Percentiles rank a stretch among this genome's conserved stretches.
These are phyloP conservation scores for Angomonas ambiguus DNA, from an alignment of 208 protist species.

Conservation along the genomic window DNA sequence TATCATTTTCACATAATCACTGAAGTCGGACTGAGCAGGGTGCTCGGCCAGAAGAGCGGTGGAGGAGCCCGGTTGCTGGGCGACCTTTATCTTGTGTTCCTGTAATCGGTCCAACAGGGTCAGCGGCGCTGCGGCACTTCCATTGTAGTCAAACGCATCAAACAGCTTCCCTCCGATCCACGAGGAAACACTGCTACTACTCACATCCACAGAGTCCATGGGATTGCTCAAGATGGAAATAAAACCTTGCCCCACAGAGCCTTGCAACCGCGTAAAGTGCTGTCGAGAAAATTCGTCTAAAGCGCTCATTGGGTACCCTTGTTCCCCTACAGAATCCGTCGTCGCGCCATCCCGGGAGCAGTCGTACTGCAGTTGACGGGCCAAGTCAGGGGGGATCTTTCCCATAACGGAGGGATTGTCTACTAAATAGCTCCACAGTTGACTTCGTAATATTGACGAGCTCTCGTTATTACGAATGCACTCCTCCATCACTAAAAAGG, in stretches of 20 bases:
- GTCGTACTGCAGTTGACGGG: conserved; percentile 36
- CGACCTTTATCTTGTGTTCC: conserved; percentile 9
- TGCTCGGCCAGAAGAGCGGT: conserved; percentile 38
- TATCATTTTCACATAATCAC: conserved; percentile 61
- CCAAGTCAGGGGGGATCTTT: conserved; percentile 28
- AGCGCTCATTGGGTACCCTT: conserved; percentile 33
- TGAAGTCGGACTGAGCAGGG: conserved; percentile 41
- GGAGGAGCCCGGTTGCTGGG: conserved; percentile 31
- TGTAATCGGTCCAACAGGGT: conserved; percentile 25
- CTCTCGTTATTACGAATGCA: conserved; percentile 65
- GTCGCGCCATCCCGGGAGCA: conserved; percentile 23
- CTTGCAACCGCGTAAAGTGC: conserved; percentile 64
- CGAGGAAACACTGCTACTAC: conserved; percentile 33
- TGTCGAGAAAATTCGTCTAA: conserved; percentile 63
- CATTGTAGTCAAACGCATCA: conserved; percentile 62
- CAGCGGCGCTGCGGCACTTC: not conserved
- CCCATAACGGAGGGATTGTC: conserved; percentile 20
- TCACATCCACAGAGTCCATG: conserved; percentile 13
- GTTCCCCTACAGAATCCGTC: conserved; percentile 14
- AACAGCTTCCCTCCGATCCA: conserved; percentile 71
- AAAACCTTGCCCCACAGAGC: conserved; percentile 84
- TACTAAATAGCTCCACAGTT: conserved; percentile 61
- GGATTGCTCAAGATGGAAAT: conserved; percentile 90
- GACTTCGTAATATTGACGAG: conserved; percentile 45
- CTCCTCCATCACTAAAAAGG: conserved; percentile 69